These are phyloP conservation scores for Aspergillus biplanus DNA, from an alignment of 495 filamentous ascomycete species.

Conservation along the genomic window DNA sequence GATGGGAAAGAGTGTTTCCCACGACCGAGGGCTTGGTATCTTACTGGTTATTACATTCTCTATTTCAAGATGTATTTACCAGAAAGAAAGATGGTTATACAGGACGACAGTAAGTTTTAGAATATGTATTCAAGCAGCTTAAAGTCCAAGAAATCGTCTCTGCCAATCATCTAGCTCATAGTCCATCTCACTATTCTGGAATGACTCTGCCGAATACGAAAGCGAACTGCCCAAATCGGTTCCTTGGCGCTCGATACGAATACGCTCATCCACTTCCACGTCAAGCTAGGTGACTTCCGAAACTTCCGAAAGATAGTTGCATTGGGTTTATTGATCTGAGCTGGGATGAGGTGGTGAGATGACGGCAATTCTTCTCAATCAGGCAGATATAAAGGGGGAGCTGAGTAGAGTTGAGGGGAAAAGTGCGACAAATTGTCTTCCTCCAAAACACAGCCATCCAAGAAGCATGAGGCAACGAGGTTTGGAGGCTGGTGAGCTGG, in stretches of 20 bases:
- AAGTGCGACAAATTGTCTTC: too few species aligned
- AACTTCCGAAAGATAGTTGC: background rate
- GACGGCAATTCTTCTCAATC: background rate
- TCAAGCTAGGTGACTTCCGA: background rate
- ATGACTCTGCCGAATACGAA: background rate
- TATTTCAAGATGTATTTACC: too few species aligned
- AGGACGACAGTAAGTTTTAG: too few species aligned
- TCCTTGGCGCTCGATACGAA: slow-evolving; percentile 1
- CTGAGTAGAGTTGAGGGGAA: too few species aligned
- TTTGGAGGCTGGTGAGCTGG: too few species aligned
- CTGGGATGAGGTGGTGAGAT: background rate
- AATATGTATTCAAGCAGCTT: background rate
- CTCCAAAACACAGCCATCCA: too few species aligned
- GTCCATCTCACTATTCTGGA: background rate
- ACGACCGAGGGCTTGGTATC: too few species aligned
- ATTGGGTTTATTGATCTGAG: background rate
- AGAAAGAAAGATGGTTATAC: too few species aligned
- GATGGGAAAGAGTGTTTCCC: too few species aligned
- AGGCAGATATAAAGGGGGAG: background rate
- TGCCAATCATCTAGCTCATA: background rate
- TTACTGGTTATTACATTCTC: too few species aligned
- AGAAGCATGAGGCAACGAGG: too few species aligned
- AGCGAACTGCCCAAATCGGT: background rate
- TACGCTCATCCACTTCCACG: background rate
- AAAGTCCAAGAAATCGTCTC: background rate